A percentile compares a stretch with the other conserved stretches of the same genome.
phyloP scores from a whole-genome alignment of 108 stramenopile species.

The Parmales sp. region DNA sequence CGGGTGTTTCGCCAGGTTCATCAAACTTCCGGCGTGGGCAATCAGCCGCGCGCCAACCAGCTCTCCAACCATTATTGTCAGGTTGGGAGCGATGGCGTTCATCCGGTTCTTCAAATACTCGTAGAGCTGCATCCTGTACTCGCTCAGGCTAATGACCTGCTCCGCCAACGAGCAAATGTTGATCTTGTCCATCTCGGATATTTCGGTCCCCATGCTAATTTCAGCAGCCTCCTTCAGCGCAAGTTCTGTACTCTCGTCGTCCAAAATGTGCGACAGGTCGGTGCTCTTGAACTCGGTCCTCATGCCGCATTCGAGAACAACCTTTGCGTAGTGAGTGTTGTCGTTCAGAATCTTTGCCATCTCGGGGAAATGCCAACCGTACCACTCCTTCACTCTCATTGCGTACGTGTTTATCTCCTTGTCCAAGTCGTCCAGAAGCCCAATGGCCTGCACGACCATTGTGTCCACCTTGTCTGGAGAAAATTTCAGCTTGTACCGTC shows the following conservation, averaged over 20 bases:
- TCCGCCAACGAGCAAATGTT: conserved; percentile 93
- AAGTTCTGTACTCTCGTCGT: conserved; percentile 65
- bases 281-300: conserved; percentile 62
- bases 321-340: conserved; percentile 90
- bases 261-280: conserved; percentile 86
- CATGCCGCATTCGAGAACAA: conserved; percentile 82
- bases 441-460: conserved; percentile 99
- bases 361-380: conserved; percentile 99
- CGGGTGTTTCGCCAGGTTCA: conserved; percentile 96
- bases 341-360: conserved; percentile 82
- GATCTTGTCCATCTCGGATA: conserved; percentile 89
- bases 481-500: conserved; percentile 92
- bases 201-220: conserved; percentile 98
- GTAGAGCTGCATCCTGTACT: conserved; percentile 85
- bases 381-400: conserved; percentile 99
- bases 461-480: conserved; percentile 96
- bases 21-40: conserved; percentile 90
- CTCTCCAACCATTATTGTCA: conserved; percentile 94
- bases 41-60: conserved; percentile 96
- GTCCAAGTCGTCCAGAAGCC: conserved; percentile 97
- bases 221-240: conserved; percentile 81
- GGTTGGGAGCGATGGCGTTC: conserved; percentile 93
- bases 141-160: conserved; percentile 93
- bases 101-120: conserved; percentile 89
- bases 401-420: conserved; percentile 99